Base-by-base conservation (phyloP, 345 rosid genomes). In the Firmiana major region DNA sequence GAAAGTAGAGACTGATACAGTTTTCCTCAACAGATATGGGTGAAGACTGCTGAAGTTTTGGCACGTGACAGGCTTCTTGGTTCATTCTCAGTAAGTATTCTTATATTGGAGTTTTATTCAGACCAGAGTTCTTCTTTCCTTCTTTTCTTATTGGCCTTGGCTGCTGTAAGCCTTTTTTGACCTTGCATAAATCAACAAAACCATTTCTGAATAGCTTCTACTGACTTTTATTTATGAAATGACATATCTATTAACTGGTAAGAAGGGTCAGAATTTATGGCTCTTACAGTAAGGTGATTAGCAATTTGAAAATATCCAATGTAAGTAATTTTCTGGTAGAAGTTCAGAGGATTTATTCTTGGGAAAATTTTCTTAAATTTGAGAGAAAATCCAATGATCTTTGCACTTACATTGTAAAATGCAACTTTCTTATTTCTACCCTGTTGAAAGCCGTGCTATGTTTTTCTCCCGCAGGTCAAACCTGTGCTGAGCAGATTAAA, bases 21-120 rank as follows among this genome's bases (percentile, higher is more conserved):
- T 48, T 49, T 72, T 40, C 8, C 54, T 75, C 15, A 66, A 79
- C 87, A 94, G 97, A 84, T 94, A n/a, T 92, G 97, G 98, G 97
- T 92, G 79, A 94, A 94, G 88, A 91, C 94, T 79, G 90, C 98
- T 67, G 84, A 94, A 86, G 86, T 94, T 79, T 86, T 94, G 86
- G 93, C 97, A 13, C 89, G 97, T 46, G 98, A 94, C 80, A 83
- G 97, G 75, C 98, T 94, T 80, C 97, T 13, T 28, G 38, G 40
- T 62, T 31, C 36, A 62, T 15, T 24, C 24, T 26, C 34, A 51
- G 24, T 21, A 31, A 31, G 34, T 31, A 31, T 31, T 31, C 34
- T 38, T 31, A 16, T 26, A 22, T 59, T 31, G 40, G 55, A 74
- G 8, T n/a, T 10, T 36, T 43, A 66, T 17, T 28, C 21, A 40